These are phyloP conservation scores for Dissophora globulifera DNA, from an alignment of 192 early-diverging fungal species.

Conservation along the genomic window DNA sequence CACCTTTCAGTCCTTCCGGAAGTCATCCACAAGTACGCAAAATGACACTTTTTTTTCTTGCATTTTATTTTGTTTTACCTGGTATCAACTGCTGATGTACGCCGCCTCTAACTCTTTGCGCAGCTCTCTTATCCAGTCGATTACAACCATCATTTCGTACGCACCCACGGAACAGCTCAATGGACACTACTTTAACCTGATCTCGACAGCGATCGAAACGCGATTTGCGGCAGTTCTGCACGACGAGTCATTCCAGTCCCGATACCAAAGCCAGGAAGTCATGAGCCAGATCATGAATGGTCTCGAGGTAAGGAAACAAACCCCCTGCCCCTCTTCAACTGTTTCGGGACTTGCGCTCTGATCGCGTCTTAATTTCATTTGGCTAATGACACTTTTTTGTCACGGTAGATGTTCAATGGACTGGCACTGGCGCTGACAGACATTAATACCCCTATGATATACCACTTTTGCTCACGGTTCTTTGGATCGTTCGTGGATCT, in stretches of 20 bases:
- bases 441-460: constrained; percentile 70
- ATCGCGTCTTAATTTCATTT: neutral
- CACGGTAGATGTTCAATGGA: constrained; percentile 76
- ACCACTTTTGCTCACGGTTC: constrained; percentile 61
- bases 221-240: constrained; percentile 66
- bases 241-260: constrained; percentile 64
- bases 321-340: too few species aligned
- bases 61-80: neutral
- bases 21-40: constrained; percentile 67
- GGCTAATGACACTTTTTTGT: neutral
- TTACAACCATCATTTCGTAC: constrained; percentile 69
- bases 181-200: constrained; percentile 66
- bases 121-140: constrained; percentile 73
- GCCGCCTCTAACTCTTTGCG: too few species aligned
- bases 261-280: constrained; percentile 64
- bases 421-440: constrained; percentile 74
- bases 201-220: constrained; percentile 69
- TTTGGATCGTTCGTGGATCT: constrained; percentile 73
- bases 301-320: constrained; percentile 62
- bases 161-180: constrained; percentile 58
- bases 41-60: too few species aligned
- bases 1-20: constrained; percentile 68
- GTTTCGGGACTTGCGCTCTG: too few species aligned
- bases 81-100: too few species aligned
- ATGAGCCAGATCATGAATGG: constrained; percentile 70